These are phyloP conservation scores for Linnemannia schmuckeri DNA, from an alignment of 192 early-diverging fungal genomes.

Conservation along the genomic window DNA sequence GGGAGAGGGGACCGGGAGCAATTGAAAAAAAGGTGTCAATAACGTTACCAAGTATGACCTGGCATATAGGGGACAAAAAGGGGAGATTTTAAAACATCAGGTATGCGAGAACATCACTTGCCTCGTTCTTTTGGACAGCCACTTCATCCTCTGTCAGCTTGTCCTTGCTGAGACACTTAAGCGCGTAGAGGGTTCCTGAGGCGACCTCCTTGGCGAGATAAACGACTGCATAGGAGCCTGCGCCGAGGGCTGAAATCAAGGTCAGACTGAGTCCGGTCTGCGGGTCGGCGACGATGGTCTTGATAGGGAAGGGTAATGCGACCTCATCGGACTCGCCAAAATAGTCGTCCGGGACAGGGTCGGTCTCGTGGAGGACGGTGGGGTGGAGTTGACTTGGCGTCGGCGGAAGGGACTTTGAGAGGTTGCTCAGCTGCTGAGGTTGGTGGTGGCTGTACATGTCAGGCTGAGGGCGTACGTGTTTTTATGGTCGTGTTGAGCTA, in stretches of 20 bases:
- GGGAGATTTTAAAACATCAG: background rate
- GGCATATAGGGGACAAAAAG: background rate
- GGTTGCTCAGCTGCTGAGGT: slow-evolving; percentile 34
- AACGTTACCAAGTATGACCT: slow-evolving; percentile 6
- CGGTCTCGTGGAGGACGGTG: slow-evolving; percentile 8
- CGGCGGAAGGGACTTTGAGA: slow-evolving; percentile 46
- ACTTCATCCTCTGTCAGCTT: slow-evolving; percentile 73
- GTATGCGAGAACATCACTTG: slow-evolving; percentile 18
- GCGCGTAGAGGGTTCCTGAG: slow-evolving; percentile 70
- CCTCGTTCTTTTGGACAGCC: slow-evolving; percentile 76
- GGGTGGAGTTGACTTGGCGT: slow-evolving; percentile 54
- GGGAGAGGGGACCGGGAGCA: background rate
- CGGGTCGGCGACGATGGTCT: slow-evolving; percentile 57
- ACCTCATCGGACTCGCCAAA: slow-evolving; percentile 53
- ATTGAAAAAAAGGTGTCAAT: slow-evolving; percentile 2
- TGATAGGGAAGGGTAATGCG: slow-evolving; percentile 56
- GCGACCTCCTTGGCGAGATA: slow-evolving; percentile 74
- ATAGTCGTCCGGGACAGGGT: slow-evolving; percentile 48
- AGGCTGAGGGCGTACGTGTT: slow-evolving; percentile 24
- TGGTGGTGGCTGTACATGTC: slow-evolving; percentile 24
- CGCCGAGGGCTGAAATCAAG: slow-evolving; percentile 70
- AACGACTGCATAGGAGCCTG: slow-evolving; percentile 83
- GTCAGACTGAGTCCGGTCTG: slow-evolving; percentile 50
- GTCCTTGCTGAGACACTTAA: slow-evolving; percentile 81
- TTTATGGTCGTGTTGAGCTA: background rate